A percentile compares a stretch with the other conserved stretches of the same genome.
These are phyloP conservation scores for Aspergillus steynii DNA, from an alignment of 495 filamentous ascomycete species.

Conservation along the genomic window DNA sequence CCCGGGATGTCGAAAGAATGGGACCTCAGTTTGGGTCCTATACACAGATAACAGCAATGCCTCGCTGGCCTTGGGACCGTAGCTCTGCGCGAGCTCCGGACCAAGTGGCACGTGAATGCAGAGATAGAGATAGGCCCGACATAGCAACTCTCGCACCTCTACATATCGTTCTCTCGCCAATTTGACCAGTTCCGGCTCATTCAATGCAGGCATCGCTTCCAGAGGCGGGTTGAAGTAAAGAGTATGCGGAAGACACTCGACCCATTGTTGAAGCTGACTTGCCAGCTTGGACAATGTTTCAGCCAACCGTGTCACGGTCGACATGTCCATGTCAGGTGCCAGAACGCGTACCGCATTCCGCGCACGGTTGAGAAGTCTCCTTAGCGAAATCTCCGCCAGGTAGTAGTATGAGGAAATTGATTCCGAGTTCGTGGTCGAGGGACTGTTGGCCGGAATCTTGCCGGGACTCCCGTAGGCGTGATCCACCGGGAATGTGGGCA, in stretches of 20 bases:
- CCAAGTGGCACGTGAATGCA: slow-evolving; percentile 28
- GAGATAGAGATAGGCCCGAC: slow-evolving; percentile 39
- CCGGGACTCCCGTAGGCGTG: slow-evolving; percentile 16
- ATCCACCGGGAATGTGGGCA: slow-evolving; percentile 31
- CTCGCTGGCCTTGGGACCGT: slow-evolving; percentile 30
- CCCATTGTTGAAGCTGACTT: slow-evolving; percentile 39
- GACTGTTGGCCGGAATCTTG: slow-evolving; percentile 21
- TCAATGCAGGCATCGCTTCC: slow-evolving; percentile 19
- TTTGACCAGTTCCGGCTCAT: slow-evolving; percentile 36
- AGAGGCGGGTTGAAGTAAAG: slow-evolving; percentile 36
- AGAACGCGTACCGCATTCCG: slow-evolving; percentile 36
- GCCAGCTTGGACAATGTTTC: slow-evolving; percentile 32
- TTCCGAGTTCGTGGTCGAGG: slow-evolving; percentile 26
- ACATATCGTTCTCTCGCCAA: slow-evolving; percentile 39
- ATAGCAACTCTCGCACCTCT: slow-evolving; percentile 41
- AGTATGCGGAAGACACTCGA: slow-evolving; percentile 31
- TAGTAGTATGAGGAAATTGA: slow-evolving; percentile 40
- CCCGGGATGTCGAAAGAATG: slow-evolving; percentile 34
- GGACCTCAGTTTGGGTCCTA: slow-evolving; percentile 29
- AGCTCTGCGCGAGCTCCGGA: slow-evolving; percentile 18
- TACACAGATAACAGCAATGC: slow-evolving; percentile 27
- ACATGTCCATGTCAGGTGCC: slow-evolving; percentile 27
- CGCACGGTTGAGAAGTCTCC: slow-evolving; percentile 38
- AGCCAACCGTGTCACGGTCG: slow-evolving; percentile 27
- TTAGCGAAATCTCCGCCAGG: slow-evolving; percentile 40